phyloP scores from a whole-genome alignment of 805 yeast genomes.

The Candida quercuum region DNA sequence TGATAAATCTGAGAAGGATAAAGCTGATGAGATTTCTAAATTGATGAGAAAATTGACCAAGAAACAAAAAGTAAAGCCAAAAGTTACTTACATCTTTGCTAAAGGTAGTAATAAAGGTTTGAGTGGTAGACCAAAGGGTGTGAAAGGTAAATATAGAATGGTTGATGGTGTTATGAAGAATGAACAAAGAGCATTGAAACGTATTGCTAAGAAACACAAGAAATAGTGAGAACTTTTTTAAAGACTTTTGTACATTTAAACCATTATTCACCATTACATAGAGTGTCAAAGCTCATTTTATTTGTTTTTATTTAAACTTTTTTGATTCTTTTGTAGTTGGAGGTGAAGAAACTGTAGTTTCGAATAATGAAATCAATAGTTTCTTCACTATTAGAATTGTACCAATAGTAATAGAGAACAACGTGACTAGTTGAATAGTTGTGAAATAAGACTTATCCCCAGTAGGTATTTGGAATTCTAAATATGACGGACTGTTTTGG shows the following conservation, averaged over 20 bases:
- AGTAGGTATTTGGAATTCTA: conserved; percentile 35
- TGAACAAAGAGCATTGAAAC: conserved; percentile 87
- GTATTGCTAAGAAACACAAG: conserved; percentile 84
- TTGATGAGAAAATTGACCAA: conserved; percentile 77
- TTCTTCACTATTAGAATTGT: conserved; percentile 27
- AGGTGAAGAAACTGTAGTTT: too few species aligned
- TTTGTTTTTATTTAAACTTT: conserved; percentile 4
- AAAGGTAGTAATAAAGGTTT: conserved; percentile 79
- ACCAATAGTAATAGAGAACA: conserved; percentile 29
- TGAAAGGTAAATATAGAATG: conserved; percentile 97
- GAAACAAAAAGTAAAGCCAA: conserved; percentile 67
- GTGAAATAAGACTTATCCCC: conserved; percentile 28
- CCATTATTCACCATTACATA: too few species aligned
- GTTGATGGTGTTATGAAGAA: conserved; percentile 98
- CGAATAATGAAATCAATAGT: conserved; percentile 7
- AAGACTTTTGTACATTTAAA: too few species aligned
- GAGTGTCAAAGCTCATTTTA: too few species aligned
- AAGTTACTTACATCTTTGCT: conserved; percentile 87
- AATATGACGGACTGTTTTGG: conserved; percentile 3
- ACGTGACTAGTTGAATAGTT: conserved; percentile 31
- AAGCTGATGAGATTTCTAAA: conserved; percentile 86
- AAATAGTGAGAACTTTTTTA: conserved; percentile 35
- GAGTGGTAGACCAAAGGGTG: conserved; percentile 94
- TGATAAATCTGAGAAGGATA: conserved; percentile 85
- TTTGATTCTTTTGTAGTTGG: too few species aligned